A percentile compares a stretch with the other conserved stretches of the same genome.
These are phyloP conservation scores for Pisolithus thermaeus DNA, from an alignment of 1,284 basidiomycete species.

Conservation along the genomic window DNA sequence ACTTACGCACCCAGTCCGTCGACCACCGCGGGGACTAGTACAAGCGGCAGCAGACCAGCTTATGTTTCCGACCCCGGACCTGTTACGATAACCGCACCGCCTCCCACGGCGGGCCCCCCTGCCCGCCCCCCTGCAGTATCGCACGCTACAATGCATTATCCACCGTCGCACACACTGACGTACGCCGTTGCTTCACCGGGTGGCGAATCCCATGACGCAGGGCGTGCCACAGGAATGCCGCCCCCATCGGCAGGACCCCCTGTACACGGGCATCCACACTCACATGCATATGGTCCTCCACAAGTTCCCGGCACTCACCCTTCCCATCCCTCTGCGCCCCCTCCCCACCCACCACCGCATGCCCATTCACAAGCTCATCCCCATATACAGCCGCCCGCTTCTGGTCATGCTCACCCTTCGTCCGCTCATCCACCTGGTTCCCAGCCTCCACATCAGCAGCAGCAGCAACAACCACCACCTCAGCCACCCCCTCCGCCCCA, in stretches of 20 bases:
- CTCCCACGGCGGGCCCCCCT: background rate
- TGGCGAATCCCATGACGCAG: background rate
- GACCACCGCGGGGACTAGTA: slow-evolving; percentile 8
- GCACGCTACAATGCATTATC: background rate
- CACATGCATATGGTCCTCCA: slow-evolving; percentile 16
- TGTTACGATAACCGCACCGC: background rate
- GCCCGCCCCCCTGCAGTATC: background rate
- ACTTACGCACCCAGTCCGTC: slow-evolving; percentile 9
- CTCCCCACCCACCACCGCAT: background rate
- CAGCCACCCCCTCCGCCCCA: slow-evolving; percentile 19
- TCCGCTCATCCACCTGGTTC: slow-evolving; percentile 16
- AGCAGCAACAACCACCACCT: slow-evolving; percentile 8
- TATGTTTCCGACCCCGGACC: background rate
- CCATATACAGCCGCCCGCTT: slow-evolving; percentile 12
- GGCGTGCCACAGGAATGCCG: background rate
- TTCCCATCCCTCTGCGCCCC: slow-evolving; percentile 12
- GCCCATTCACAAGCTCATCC: background rate
- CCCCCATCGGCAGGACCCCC: slow-evolving; percentile 5
- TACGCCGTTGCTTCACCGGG: background rate
- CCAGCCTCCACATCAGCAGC: slow-evolving; percentile 14
- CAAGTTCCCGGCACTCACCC: slow-evolving; percentile 15
- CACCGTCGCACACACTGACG: background rate
- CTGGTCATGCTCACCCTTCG: background rate
- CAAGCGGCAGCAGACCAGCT: background rate
- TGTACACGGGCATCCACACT: slow-evolving; percentile 15